These are phyloP conservation scores for Candida pini DNA, from an alignment of 805 yeast species.

Conservation along the genomic window DNA sequence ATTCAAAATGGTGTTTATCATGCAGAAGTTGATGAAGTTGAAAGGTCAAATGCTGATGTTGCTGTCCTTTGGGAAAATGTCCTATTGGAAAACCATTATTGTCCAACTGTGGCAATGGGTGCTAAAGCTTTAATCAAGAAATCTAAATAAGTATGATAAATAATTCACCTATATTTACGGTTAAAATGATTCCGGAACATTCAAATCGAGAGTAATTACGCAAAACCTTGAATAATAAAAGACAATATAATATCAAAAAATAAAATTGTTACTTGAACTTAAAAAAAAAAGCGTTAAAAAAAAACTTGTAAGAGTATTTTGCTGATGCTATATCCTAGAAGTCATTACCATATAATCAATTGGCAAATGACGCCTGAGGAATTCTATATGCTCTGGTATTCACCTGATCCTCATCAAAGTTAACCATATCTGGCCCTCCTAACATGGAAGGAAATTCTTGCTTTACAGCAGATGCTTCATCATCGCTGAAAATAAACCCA, in stretches of 20 bases:
- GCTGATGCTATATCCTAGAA: no score
- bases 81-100: constrained; percentile 73
- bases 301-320: background rate
- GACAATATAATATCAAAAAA: background rate
- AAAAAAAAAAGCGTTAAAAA: background rate
- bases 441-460: no score
- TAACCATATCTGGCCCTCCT: no score
- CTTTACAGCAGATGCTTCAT: background rate
- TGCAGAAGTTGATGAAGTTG: constrained; percentile 59
- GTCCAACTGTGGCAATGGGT: constrained; percentile 75
- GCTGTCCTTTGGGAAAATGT: constrained; percentile 89
- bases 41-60: constrained; percentile 78
- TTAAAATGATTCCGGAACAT: no score
- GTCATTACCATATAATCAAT: no score
- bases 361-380: constrained; percentile 2
- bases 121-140: constrained; percentile 37
- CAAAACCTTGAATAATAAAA: no score
- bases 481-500: background rate
- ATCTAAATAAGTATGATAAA: constrained; percentile 16
- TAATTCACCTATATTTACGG: no score
- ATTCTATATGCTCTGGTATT: background rate
- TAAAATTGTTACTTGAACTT: no score
- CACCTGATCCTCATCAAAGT: no score
- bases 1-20: constrained; percentile 75
- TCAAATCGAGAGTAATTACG: no score